A percentile compares a stretch with the other conserved stretches of the same genome.
phyloP scores from a whole-genome alignment of 208 protist species.

The Leishmania gerbilli region DNA sequence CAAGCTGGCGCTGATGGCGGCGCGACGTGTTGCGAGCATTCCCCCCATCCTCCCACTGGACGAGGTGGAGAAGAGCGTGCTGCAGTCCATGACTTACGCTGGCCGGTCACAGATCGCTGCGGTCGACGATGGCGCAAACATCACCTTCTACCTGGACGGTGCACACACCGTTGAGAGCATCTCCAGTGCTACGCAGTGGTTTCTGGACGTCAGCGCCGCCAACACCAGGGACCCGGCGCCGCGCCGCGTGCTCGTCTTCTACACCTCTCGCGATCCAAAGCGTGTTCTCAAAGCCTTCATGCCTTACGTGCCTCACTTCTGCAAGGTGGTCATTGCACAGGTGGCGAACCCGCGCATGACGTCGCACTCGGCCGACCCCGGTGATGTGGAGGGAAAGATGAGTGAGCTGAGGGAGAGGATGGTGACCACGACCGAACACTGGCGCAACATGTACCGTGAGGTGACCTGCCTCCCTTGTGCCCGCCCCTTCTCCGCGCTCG shows the following conservation, averaged over 20 bases:
- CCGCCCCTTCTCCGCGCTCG: constrained; percentile 44
- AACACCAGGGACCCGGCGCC: constrained; percentile 36
- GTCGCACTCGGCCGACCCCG: constrained; percentile 34
- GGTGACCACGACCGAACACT: constrained; percentile 47
- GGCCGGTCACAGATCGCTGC: constrained; percentile 79
- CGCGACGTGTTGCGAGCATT: constrained; percentile 63
- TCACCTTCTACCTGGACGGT: constrained; percentile 85
- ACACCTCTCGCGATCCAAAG: constrained; percentile 67
- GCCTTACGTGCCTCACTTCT: constrained; percentile 62
- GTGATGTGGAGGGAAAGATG: constrained; percentile 30
- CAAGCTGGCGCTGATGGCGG: constrained; percentile 80
- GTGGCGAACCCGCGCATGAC: constrained; percentile 53
- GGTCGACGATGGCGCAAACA: constrained; percentile 42
- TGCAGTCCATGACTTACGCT: constrained; percentile 66
- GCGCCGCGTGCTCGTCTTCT: constrained; percentile 79
- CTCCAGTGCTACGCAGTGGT: constrained; percentile 66
- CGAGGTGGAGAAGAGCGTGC: constrained; percentile 57
- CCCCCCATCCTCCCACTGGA: constrained; percentile 57
- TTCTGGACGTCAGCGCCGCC: constrained; percentile 64
- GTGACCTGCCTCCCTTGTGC: constrained; percentile 65
- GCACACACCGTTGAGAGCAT: constrained; percentile 90
- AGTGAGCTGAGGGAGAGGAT: constrained; percentile 39
- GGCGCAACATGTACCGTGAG: constrained; percentile 72
- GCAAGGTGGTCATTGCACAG: constrained; percentile 66
- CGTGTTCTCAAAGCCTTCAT: constrained; percentile 79